These are phyloP conservation scores for Lentinula novae-zelandiae DNA, from an alignment of 1,284 basidiomycete genomes.

Conservation along the genomic window DNA sequence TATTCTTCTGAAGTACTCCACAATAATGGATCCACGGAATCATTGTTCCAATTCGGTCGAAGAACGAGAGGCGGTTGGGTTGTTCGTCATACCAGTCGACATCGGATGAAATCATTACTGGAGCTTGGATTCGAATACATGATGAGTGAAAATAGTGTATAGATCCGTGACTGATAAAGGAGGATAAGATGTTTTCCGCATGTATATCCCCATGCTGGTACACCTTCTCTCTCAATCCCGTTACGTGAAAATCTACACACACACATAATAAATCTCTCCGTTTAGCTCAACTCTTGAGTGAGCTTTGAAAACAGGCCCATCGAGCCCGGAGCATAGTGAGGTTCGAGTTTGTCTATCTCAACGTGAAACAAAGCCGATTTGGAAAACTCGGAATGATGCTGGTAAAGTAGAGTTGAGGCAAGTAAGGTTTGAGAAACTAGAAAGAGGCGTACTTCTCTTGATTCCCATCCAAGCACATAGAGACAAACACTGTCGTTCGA, in stretches of 20 bases:
- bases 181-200: too few species aligned
- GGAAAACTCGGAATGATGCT: conserved; percentile 4
- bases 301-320: conserved; percentile 2
- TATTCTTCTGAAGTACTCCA: background rate
- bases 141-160: background rate
- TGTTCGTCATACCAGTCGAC: background rate
- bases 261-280: too few species aligned
- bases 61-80: background rate
- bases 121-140: background rate
- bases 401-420: background rate
- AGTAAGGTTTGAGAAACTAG: background rate
- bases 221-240: too few species aligned
- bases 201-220: too few species aligned
- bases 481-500: conserved; percentile 5
- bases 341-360: conserved; percentile 6
- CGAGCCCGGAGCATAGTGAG: conserved; percentile 4
- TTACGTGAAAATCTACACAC: background rate
- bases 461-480: conserved; percentile 8
- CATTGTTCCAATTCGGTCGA: background rate
- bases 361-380: conserved; percentile 3
- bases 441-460: conserved; percentile 2
- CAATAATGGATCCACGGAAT: background rate
- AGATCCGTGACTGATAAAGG: too few species aligned
- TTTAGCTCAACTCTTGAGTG: background rate
- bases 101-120: background rate